Percentiles rank a stretch among this genome's conserved stretches.
Conservation (phyloP, 306 rosid genomes). For the Erythrophleum fordii region DNA sequence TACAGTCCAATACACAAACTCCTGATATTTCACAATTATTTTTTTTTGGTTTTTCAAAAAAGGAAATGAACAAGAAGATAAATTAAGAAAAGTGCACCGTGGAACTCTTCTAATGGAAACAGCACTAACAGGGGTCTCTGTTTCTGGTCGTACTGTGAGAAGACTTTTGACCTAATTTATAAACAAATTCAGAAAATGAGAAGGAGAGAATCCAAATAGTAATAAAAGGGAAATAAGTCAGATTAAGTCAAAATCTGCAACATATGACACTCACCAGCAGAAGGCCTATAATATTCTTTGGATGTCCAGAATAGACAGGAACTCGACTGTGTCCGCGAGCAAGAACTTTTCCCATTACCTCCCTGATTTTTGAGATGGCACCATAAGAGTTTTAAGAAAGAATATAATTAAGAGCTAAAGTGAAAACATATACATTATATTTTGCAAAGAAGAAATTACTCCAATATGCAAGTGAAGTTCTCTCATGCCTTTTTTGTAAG, state of each 20-base stretch:
- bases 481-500: background rate
- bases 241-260: slow-evolving; percentile 21
- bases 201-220: slow-evolving; percentile 27
- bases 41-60: background rate
- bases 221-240: background rate
- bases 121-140: slow-evolving; percentile 97
- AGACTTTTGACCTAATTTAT: slow-evolving; percentile 88
- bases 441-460: background rate
- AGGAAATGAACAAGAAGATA: slow-evolving; percentile 23
- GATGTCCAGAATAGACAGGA: slow-evolving; percentile 97
- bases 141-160: slow-evolving; percentile 95
- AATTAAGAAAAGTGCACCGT: slow-evolving; percentile 56
- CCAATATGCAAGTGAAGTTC: background rate
- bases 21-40: slow-evolving; percentile 29
- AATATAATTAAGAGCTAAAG: background rate
- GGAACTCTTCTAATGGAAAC: slow-evolving; percentile 97
- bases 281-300: slow-evolving; percentile 90
- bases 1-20: slow-evolving; percentile 38
- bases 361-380: slow-evolving; percentile 62
- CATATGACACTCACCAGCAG: slow-evolving; percentile 63
- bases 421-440: background rate
- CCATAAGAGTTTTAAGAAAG: background rate
- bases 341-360: slow-evolving; percentile 95
- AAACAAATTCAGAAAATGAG: slow-evolving; percentile 3
- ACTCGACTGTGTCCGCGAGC: slow-evolving; percentile 99